Percentiles rank a stretch among this genome's conserved stretches.
Conservation (phyloP, 805 yeast genomes). For the Yarrowia sp. region DNA sequence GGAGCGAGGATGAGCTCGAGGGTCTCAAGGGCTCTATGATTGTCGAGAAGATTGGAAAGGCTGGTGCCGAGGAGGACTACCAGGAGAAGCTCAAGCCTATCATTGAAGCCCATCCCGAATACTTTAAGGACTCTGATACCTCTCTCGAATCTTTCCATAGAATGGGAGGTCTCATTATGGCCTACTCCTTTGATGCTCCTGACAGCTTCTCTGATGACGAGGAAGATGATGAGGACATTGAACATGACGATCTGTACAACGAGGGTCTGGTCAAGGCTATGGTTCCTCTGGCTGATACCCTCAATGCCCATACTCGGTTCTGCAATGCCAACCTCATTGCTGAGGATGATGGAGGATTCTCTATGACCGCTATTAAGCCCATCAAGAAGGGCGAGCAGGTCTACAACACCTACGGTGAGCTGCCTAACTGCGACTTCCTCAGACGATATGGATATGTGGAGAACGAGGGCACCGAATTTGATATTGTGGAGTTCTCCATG, state of each 20-base stretch:
- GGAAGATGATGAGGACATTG: conserved; percentile 32
- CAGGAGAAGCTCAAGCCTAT: conserved; percentile 46
- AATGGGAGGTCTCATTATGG: conserved; percentile 77
- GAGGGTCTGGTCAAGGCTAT: conserved; percentile 62
- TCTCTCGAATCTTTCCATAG: conserved; percentile 60
- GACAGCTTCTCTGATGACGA: conserved; percentile 27
- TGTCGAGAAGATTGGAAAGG: conserved; percentile 64
- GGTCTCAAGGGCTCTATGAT: conserved; percentile 67
- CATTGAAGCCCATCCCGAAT: conserved; percentile 33
- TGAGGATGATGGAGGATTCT: conserved; percentile 43
- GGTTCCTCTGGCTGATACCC: conserved; percentile 90
- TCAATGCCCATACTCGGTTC: conserved; percentile 76
- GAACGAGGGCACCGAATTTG: conserved; percentile 62
- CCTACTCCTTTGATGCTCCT: conserved; percentile 75
- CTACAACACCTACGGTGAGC: conserved; percentile 84
- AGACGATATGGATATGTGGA: conserved; percentile 93
- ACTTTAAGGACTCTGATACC: conserved; percentile 34
- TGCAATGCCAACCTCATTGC: conserved; percentile 71
- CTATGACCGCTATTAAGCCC: conserved; percentile 65
- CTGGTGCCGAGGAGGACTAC: conserved; percentile 61
- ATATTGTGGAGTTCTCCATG: conserved; percentile 72
- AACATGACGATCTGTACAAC: conserved; percentile 40
- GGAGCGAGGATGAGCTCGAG: conserved; percentile 62
- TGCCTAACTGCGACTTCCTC: conserved; percentile 85
- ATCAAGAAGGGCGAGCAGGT: conserved; percentile 70